Base-by-base conservation (phyloP, 2,329 filamentous ascomycete species). In the Remersonia thermophila region DNA sequence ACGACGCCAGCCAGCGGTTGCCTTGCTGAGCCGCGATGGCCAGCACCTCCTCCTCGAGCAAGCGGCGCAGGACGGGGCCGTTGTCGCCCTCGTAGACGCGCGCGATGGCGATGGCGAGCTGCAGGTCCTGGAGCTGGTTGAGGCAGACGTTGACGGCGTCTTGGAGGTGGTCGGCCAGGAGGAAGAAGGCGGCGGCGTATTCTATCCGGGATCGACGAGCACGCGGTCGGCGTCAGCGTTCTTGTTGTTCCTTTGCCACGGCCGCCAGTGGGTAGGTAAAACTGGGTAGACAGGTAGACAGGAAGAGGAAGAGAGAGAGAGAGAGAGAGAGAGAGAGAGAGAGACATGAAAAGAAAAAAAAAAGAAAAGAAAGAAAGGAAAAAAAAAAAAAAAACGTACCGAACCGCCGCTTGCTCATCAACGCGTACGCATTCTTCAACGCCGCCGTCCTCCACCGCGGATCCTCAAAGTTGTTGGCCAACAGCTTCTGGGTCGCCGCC, bases 161-260 rank as follows among this genome's bases (percentile, higher is more conserved):
- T 37, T 80, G 75, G 1, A 94, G 65, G 50, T 81, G 80, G 46
- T 87, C 86, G 2, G 83, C 93, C 2, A 98, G 68, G 5, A 98
- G 66, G 63, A 98, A 98, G 61, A 96, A 98, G 0, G 91, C 83
- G 1, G 89, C 91, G 3, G 91, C 87, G 52, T 98, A 98, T 59
- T 84, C 85, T 85, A 37, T 2, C n/a, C n/a, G n/a, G n/a, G n/a
- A n/a, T n/a, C n/a, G n/a, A n/a, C n/a, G n/a, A n/a, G n/a, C n/a
- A n/a, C n/a, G n/a, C n/a, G n/a, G n/a, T n/a, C n/a, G n/a, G n/a
- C n/a, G n/a, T n/a, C n/a, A n/a, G n/a, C n/a, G n/a, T n/a, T n/a
- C n/a, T n/a, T n/a, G n/a, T n/a, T n/a, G n/a, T n/a, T n/a, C n/a
- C n/a, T n/a, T n/a, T n/a, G n/a, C n/a, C n/a, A n/a, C n/a, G n/a